Base-by-base conservation (phyloP, 2,329 filamentous ascomycete species). In the Drechslerella dactyloides region DNA sequence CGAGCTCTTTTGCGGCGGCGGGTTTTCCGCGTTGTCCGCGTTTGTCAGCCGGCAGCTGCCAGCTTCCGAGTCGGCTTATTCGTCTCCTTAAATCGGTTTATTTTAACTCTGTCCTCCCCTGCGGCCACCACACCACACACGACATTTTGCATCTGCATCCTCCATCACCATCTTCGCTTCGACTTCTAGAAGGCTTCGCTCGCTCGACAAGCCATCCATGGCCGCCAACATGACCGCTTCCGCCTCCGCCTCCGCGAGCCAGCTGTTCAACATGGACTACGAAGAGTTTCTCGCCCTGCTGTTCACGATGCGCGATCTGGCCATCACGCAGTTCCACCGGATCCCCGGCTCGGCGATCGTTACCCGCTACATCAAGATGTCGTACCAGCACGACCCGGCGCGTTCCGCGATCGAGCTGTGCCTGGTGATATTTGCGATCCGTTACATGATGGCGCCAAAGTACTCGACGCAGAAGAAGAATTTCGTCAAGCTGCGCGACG, bases 381-480 rank as follows among this genome's bases (percentile, higher is more conserved):
- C 92, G 79, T 97, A 99, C 82, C 94, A 99, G 82, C 90, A 99
- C 79, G 94, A 99, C 77, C 94, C 94, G 8, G 87, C 97, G 64
- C 89, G 96, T 60, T 96, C 91, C 58, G 91, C 91, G 42, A 91
- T 99, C 75, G 94, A 99, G 81, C 83, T 99, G 56, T 88, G 97
- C 75, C 84, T 99, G 69, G 90, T 99, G 76, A 86, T 99, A 61
- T 99, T 99, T 82, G 96, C 96, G 74, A 89, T 99, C 66, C 87
- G 93, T 74, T 99, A 99, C 80, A 84, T 99, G 61, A 84, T 97
- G 73, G 89, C 92, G 73, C 93, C 93, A 0, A 92, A 91, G 59
- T 99, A 99, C 81, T 91, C 91, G 74, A 97, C 93, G 15, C 87
- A 90, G 78, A 93, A 93, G 79, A 90, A 90, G 76, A 94, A 92